These are phyloP conservation scores for Eutrema japonicum DNA, from an alignment of 345 rosid genomes.

Conservation along the genomic window DNA sequence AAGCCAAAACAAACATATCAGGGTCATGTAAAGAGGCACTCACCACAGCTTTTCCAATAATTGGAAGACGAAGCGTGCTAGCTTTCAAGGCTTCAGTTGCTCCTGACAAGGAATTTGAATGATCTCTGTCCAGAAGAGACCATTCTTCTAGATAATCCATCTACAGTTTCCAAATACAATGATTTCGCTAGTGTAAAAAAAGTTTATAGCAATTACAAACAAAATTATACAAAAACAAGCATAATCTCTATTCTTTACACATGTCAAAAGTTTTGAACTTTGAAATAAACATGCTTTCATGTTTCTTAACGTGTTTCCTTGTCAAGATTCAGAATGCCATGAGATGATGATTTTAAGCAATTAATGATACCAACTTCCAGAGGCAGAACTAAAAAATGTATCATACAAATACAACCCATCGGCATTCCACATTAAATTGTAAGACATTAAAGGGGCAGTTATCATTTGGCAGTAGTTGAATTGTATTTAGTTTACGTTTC, in stretches of 20 bases:
- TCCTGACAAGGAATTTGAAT: constrained; percentile 68
- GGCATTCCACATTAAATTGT: constrained; percentile 7
- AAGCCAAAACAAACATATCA: neutral
- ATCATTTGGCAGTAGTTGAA: neutral
- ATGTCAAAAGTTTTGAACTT: neutral
- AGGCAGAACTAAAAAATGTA: constrained; percentile 12
- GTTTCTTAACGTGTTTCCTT: constrained; percentile 4
- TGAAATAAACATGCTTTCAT: constrained; percentile 7
- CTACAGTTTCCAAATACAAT: constrained; percentile 47
- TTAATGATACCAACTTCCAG: constrained; percentile 2
- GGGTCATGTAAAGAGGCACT: constrained; percentile 32
- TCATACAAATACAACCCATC: neutral
- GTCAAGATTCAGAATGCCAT: neutral
- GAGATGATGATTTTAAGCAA: constrained; percentile 2
- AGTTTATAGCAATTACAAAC: constrained; percentile 4
- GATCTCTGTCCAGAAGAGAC: constrained; percentile 74
- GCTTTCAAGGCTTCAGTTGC: constrained; percentile 93
- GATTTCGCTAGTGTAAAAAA: neutral
- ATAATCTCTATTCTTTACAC: constrained; percentile 10
- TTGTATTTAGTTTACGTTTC: neutral
- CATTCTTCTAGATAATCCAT: constrained; percentile 71
- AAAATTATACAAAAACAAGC: neutral
- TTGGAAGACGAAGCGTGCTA: constrained; percentile 93
- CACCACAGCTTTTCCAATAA: constrained; percentile 75
- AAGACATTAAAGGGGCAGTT: constrained; percentile 9